phyloP scores from a whole-genome alignment of 164 flowering plant species.

The Saururus chinensis region DNA sequence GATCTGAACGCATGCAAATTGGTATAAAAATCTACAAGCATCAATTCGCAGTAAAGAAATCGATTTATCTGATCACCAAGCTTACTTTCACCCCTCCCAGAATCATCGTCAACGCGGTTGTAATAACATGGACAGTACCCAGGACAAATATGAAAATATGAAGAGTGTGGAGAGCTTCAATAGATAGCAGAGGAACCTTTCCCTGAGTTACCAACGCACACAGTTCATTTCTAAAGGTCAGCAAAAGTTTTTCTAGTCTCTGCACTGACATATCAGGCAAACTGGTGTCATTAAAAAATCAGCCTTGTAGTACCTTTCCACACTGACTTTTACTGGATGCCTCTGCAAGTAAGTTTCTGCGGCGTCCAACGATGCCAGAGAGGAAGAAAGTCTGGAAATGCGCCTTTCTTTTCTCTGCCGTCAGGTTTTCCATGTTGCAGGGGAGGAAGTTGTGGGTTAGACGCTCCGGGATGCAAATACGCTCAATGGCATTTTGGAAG shows the following conservation, averaged over 20 bases:
- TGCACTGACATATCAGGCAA: too few species aligned
- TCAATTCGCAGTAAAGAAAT: conserved; percentile 1
- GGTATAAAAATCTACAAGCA: background rate
- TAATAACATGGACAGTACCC: conserved; percentile 69
- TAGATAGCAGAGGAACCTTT: conserved; percentile 59
- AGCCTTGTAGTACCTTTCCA: conserved; percentile 9
- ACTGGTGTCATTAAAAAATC: background rate
- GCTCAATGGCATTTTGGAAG: conserved; percentile 28
- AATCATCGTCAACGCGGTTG: conserved; percentile 60
- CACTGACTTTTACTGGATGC: conserved; percentile 16
- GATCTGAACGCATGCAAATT: conserved; percentile 35
- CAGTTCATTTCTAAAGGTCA: background rate
- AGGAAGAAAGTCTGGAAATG: conserved; percentile 2
- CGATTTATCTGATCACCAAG: conserved; percentile 11
- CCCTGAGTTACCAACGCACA: conserved; percentile 28
- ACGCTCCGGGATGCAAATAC: conserved; percentile 34
- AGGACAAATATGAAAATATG: conserved; percentile 91
- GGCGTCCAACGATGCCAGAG: background rate
- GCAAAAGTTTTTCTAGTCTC: too few species aligned
- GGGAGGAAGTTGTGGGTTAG: conserved; percentile 37
- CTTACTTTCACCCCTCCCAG: conserved; percentile 72
- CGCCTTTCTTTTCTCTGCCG: background rate
- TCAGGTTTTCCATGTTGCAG: conserved; percentile 18
- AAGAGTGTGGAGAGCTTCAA: conserved; percentile 67
- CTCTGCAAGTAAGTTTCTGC: conserved; percentile 25